Percentiles rank a stretch among this genome's conserved stretches.
These are phyloP conservation scores for Penicillium bovifimosum DNA, from an alignment of 495 filamentous ascomycete species.

Conservation along the genomic window DNA sequence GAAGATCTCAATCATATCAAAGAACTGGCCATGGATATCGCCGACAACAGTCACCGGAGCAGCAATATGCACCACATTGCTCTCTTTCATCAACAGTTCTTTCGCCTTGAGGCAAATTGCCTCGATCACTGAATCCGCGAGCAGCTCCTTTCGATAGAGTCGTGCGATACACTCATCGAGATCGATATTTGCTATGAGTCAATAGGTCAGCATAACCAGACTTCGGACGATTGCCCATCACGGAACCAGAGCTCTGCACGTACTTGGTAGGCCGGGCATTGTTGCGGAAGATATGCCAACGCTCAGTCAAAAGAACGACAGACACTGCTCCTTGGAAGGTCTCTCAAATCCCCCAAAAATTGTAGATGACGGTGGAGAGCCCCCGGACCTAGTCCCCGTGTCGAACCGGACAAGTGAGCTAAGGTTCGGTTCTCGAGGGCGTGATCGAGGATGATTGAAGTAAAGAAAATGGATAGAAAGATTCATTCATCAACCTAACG, in stretches of 20 bases:
- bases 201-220: neutral
- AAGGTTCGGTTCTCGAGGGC: neutral
- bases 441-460: neutral
- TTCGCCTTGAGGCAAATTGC: conserved; percentile 99
- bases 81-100: conserved; percentile 98
- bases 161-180: conserved; percentile 96
- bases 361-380: neutral
- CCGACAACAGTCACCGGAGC: conserved; percentile 98
- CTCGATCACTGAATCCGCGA: conserved; percentile 97
- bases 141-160: conserved; percentile 90
- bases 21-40: conserved; percentile 98
- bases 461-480: neutral
- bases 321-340: neutral
- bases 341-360: neutral
- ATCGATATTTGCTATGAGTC: conserved; percentile 76
- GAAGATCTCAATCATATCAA: conserved; percentile 97
- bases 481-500: neutral
- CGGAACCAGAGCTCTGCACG: conserved; percentile 20
- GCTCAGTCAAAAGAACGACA: neutral
- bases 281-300: conserved; percentile 9
- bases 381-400: neutral
- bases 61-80: conserved; percentile 96
- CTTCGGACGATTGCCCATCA: neutral
- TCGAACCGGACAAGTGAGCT: neutral
- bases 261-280: conserved; percentile 90